phyloP scores from a whole-genome alignment of 78 protist genomes.

The Ministeria vibrans region DNA sequence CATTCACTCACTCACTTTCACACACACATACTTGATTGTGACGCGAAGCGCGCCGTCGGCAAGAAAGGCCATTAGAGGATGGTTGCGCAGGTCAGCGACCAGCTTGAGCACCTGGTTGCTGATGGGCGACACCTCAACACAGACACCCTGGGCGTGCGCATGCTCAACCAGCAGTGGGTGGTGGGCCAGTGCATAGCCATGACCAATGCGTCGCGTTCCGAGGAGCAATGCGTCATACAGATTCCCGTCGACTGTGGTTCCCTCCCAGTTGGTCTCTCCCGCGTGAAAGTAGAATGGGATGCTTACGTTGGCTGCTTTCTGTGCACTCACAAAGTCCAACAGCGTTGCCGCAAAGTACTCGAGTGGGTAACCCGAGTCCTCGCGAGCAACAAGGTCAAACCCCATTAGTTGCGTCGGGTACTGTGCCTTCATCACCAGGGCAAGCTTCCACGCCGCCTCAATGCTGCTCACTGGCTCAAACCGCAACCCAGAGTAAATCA shows the following conservation, averaged over 20 bases:
- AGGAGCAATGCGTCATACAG: constrained; percentile 61
- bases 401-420: constrained; percentile 46
- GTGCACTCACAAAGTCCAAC: neutral
- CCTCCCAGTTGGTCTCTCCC: constrained; percentile 1
- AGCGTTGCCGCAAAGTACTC: constrained; percentile 40
- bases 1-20: no score
- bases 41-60: constrained; percentile 37
- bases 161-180: constrained; percentile 39
- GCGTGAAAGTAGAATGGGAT: constrained; percentile 43
- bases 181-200: constrained; percentile 40
- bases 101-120: constrained; percentile 54
- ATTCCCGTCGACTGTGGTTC: constrained; percentile 32
- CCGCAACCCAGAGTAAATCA: neutral
- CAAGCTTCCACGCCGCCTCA: neutral
- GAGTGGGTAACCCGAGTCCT: constrained; percentile 58
- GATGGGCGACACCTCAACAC: constrained; percentile 66
- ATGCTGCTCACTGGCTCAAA: neutral
- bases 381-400: constrained; percentile 62
- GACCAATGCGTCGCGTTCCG: constrained; percentile 57
- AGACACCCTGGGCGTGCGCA: constrained; percentile 19
- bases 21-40: no score
- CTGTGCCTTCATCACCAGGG: constrained; percentile 15
- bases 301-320: neutral
- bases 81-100: constrained; percentile 39
- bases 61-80: constrained; percentile 40